Evolutionary conservation across 2,329 filamentous ascomycete genomes (phyloP).

Genomic region (Diaporthe australafricana): DNA sequence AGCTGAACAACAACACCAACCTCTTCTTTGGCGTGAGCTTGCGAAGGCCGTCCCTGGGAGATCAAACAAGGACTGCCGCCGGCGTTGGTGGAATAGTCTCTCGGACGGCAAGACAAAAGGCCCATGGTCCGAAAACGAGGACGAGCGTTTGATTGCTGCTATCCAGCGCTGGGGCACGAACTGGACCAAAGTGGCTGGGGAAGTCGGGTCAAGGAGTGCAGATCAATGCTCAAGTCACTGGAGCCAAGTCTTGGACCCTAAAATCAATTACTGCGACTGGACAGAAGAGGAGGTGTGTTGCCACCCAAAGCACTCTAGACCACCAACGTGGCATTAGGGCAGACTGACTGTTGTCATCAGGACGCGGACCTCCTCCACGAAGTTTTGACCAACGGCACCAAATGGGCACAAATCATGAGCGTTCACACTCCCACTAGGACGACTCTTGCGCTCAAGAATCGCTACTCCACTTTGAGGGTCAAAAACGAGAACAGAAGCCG

Average conservation of each 20-base stretch:
- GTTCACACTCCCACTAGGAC: conserved; percentile 43
- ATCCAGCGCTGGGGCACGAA: conserved; percentile 42
- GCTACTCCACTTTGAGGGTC: conserved; percentile 33
- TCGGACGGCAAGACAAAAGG: conserved; percentile 43
- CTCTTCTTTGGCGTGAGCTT: conserved; percentile 21
- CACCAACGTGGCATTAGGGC: not conserved
- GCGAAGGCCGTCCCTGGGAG: conserved; percentile 38
- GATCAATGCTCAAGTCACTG: conserved; percentile 45
- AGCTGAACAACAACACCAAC: conserved; percentile 11
- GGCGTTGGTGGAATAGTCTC: conserved; percentile 44
- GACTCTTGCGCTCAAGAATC: conserved; percentile 43
- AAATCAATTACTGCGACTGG: conserved; percentile 44
- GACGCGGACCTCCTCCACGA: conserved; percentile 39
- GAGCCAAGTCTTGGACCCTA: conserved; percentile 42
- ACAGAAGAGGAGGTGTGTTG: conserved; percentile 41
- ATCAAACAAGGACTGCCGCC: conserved; percentile 45
- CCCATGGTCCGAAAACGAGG: conserved; percentile 43
- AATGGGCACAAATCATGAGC: conserved; percentile 43
- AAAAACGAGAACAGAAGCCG: conserved; percentile 7
- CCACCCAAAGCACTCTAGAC: not conserved
- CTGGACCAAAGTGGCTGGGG: conserved; percentile 43
- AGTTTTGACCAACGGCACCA: conserved; percentile 41
- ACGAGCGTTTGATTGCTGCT: conserved; percentile 40
- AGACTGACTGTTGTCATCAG: conserved; percentile 31
- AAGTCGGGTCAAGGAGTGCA: conserved; percentile 42